phyloP scores from a whole-genome alignment of 2,329 filamentous ascomycete species.

The Hirsutella minnesotensis region DNA sequence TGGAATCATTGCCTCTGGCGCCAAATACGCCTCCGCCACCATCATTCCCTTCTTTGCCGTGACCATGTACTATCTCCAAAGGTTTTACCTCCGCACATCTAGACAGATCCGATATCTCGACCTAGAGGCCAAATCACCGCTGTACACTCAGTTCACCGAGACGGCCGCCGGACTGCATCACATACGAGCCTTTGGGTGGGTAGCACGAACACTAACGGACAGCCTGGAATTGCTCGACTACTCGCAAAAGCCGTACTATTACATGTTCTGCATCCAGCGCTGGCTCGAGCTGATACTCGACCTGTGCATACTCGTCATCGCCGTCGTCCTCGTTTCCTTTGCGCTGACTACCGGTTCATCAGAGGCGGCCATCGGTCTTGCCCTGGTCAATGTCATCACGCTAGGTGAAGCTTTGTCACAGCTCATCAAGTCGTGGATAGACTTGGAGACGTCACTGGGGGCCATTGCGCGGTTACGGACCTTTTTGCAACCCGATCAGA shows the following conservation, averaged over 20 bases:
- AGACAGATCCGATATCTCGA: slow-evolving; percentile 43
- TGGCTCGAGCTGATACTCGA: slow-evolving; percentile 34
- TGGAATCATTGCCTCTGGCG: slow-evolving; percentile 4
- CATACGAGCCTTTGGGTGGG: slow-evolving; percentile 14
- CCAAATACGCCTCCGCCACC: slow-evolving; percentile 13
- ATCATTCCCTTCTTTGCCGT: slow-evolving; percentile 24
- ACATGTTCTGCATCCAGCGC: slow-evolving; percentile 31
- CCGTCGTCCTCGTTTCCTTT: not conserved
- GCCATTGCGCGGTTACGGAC: slow-evolving; percentile 7
- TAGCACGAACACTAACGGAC: slow-evolving; percentile 20
- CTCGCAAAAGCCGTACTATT: slow-evolving; percentile 16
- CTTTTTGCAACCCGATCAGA: slow-evolving; percentile 2
- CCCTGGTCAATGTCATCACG: no score
- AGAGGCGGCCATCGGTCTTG: no score
- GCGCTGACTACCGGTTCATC: no score
- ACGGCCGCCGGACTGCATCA: slow-evolving; percentile 14
- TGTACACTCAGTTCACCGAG: slow-evolving; percentile 28
- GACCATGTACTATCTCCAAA: slow-evolving; percentile 11
- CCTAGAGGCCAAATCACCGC: slow-evolving; percentile 36
- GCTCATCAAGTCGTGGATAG: no score
- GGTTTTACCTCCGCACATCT: slow-evolving; percentile 33
- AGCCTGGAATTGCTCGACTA: slow-evolving; percentile 28
- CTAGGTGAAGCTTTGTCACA: no score
- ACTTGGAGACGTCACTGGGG: no score
- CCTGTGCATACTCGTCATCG: slow-evolving; percentile 16